A percentile compares a stretch with the other conserved stretches of the same genome.
Conservation (phyloP, 805 yeast genomes). For the Zygoascus tannicola region DNA sequence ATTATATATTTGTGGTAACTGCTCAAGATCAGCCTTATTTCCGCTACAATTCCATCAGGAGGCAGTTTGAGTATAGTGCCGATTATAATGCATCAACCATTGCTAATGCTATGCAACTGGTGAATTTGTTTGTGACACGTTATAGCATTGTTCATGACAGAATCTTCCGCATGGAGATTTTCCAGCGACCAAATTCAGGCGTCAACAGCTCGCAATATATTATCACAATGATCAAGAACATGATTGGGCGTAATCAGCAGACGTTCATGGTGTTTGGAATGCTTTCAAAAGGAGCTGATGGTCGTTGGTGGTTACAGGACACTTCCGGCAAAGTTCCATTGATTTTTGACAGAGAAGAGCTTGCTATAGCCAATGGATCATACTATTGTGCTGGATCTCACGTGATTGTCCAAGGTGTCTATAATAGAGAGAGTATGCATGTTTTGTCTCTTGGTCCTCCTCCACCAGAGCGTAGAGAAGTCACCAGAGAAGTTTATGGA, state of each 20-base stretch:
- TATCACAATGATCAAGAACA: constrained; percentile 69
- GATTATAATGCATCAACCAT: constrained; percentile 13
- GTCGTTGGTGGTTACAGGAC: constrained; percentile 73
- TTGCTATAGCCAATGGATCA: constrained; percentile 47
- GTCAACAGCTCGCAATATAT: constrained; percentile 20
- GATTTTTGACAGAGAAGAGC: constrained; percentile 37
- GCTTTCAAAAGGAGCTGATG: constrained; percentile 51
- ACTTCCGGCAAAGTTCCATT: constrained; percentile 64
- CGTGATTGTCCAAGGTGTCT: constrained; percentile 76
- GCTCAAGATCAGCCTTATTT: constrained; percentile 57
- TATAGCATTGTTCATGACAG: constrained; percentile 61
- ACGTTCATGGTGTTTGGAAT: constrained; percentile 74
- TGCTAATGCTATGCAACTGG: constrained; percentile 18
- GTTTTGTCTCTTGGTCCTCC: constrained; percentile 79
- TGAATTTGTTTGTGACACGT: constrained; percentile 33
- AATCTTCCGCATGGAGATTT: constrained; percentile 63
- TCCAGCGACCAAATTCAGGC: constrained; percentile 42
- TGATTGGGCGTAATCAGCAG: constrained; percentile 75
- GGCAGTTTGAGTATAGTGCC: constrained; percentile 41
- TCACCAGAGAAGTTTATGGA: constrained; percentile 63
- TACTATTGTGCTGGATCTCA: constrained; percentile 67
- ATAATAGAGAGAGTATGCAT: constrained; percentile 50
- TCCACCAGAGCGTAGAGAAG: constrained; percentile 67
- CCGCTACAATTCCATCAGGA: constrained; percentile 50
- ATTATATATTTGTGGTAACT: constrained; percentile 57